phyloP scores from a whole-genome alignment of 1,284 basidiomycete genomes.

The Farysia itapuensis region DNA sequence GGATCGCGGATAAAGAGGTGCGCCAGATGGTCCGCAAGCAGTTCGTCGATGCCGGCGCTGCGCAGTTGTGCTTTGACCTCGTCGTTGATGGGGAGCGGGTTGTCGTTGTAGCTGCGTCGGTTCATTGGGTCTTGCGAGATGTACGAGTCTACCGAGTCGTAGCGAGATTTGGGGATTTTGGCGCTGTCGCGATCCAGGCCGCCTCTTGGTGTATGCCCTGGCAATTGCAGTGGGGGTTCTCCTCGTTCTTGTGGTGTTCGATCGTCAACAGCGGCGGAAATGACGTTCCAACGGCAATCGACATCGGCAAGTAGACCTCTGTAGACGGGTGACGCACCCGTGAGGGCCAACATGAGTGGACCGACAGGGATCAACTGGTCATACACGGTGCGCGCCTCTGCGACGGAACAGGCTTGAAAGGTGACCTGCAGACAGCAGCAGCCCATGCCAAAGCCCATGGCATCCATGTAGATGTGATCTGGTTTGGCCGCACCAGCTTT shows the following conservation, averaged over 20 bases:
- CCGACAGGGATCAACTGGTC: constrained; percentile 91
- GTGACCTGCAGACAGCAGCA: constrained; percentile 97
- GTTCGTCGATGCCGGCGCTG: constrained; percentile 73
- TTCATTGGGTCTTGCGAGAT: constrained; percentile 84
- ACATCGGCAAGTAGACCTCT: constrained; percentile 93
- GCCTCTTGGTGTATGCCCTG: constrained; percentile 22
- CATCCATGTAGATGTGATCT: constrained; percentile 97
- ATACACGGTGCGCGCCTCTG: constrained; percentile 87
- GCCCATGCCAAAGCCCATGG: constrained; percentile 99
- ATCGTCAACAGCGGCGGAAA: constrained; percentile 94
- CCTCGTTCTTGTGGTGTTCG: constrained; percentile 92
- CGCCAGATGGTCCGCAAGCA: constrained; percentile 86
- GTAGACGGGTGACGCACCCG: constrained; percentile 90
- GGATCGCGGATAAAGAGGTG: constrained; percentile 98
- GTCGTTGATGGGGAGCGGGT: constrained; percentile 76
- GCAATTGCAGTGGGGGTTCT: constrained; percentile 61
- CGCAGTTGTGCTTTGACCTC: constrained; percentile 58
- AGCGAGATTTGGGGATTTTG: constrained; percentile 89
- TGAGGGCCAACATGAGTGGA: constrained; percentile 92
- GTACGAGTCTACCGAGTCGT: constrained; percentile 93
- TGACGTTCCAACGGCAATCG: constrained; percentile 97
- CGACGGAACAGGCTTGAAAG: constrained; percentile 91
- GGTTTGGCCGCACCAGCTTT: constrained; percentile 77
- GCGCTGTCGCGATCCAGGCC: constrained; percentile 18
- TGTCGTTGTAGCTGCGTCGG: constrained; percentile 91